Evolutionary conservation across 2,329 filamentous ascomycete species (phyloP).

Genomic region (Aspergillus fructus): DNA sequence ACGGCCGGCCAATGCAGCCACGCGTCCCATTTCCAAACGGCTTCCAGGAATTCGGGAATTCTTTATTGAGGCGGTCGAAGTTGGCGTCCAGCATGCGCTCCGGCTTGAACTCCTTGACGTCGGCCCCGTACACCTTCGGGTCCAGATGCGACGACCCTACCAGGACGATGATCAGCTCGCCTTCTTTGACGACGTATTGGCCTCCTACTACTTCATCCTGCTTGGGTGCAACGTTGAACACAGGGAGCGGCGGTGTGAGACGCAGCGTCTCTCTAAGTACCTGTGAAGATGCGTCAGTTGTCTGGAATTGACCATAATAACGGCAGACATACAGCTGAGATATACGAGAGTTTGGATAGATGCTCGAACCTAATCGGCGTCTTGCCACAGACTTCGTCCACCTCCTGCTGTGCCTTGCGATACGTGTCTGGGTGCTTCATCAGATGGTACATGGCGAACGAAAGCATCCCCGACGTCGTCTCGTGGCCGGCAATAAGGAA

Average conservation of each 20-base stretch:
- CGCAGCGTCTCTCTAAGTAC: background rate
- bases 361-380: background rate
- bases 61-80: constrained; percentile 58
- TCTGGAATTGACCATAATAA: background rate
- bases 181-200: constrained; percentile 59
- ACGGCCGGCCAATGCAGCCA: constrained; percentile 69
- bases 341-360: background rate
- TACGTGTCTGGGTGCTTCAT: constrained; percentile 63
- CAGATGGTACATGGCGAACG: constrained; percentile 65
- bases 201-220: constrained; percentile 40
- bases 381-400: constrained; percentile 58
- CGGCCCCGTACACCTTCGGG: constrained; percentile 62
- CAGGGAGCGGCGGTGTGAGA: constrained; percentile 32
- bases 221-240: constrained; percentile 60
- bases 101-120: constrained; percentile 65
- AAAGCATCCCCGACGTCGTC: constrained; percentile 67
- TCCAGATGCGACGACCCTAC: constrained; percentile 60
- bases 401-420: constrained; percentile 64
- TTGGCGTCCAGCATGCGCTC: constrained; percentile 71
- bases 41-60: constrained; percentile 58
- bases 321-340: background rate
- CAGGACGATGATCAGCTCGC: constrained; percentile 51
- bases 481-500: constrained; percentile 71
- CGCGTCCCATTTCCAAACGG: constrained; percentile 72
- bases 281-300: background rate